Evolutionary conservation across 768 basidiomycete species (phyloP), one percentile per base, ranked within the genome.

Genomic region (Asterophora lycoperdoides): DNA sequence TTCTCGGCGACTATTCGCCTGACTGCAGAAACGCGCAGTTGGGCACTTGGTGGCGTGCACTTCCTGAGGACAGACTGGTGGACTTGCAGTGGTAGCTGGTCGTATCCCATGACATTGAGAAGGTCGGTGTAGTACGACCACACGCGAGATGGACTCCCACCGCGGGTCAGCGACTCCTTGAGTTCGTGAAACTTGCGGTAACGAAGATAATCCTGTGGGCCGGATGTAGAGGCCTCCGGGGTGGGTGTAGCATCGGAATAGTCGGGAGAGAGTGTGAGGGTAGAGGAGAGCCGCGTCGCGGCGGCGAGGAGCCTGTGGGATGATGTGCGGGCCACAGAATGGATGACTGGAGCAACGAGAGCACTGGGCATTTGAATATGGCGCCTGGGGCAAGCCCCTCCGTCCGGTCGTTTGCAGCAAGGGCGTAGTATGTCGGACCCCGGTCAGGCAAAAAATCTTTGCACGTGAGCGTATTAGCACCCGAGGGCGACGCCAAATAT

Each of bases 31-130:
- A 62, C 56, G 23, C 83, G 81, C 20, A 85, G 67, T 20, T 68
- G 52, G 11, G 66, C 57, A 23, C 71, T 65, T 1, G 77, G 60
- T 4, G 77, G 77, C 1, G 81, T 78, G 58, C 85, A 88, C 51
- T 72, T 78, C 34, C 85, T 79, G 17, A 91, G 76, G 48, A 87
- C 86, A 34, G 72, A 67, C 57, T 82, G 84, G 66, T 90, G 88
- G 15, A 84, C 53, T 53, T 83, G 74, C 19, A 86, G 63, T 10
- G 88, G 84, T 34, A 89, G 67, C 11, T 62, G 62, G 26, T 76
- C 67, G 54, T 70, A 66, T 29, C 75, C 80, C 35, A 76, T 59
- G 47, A 69, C 61, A 52, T 71, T 70, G 44, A 84, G 64, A 42
- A 85, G 68, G 50, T 79, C 80, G 45, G 72, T 66, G 64, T 91